Percentiles rank a stretch among this genome's conserved stretches.
Conservation (phyloP, 2,329 filamentous ascomycete genomes). For the Aspergillus sp. region DNA sequence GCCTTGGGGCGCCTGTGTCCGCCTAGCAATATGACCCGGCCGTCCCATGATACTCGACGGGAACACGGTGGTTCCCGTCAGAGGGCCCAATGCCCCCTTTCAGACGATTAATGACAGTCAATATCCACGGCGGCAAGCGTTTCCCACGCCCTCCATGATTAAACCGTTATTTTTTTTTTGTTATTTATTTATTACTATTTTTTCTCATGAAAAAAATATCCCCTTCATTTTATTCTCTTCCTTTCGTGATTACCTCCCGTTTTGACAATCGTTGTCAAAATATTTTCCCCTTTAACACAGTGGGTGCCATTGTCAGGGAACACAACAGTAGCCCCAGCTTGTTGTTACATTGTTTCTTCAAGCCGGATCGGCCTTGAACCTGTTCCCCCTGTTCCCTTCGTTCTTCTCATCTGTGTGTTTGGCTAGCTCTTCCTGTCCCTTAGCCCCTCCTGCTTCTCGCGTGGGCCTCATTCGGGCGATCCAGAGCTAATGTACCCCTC, state of each 20-base stretch:
- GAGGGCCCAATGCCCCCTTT: constrained; percentile 11
- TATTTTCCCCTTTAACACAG: constrained; percentile 3
- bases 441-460: constrained; percentile 12
- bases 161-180: neutral
- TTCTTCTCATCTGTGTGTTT: constrained; percentile 16
- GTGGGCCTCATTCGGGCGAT: constrained; percentile 11
- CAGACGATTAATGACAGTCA: constrained; percentile 1
- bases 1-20: constrained; percentile 18
- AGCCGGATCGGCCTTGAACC: constrained; percentile 9
- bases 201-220: neutral
- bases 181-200: neutral
- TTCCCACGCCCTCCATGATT: neutral
- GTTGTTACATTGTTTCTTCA: constrained; percentile 21
- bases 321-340: constrained; percentile 23
- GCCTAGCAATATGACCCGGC: constrained; percentile 16
- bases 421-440: constrained; percentile 5
- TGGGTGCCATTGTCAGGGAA: constrained; percentile 15
- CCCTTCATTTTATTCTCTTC: neutral
- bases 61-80: constrained; percentile 16
- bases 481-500: constrained; percentile 15
- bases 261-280: neutral
- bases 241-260: neutral
- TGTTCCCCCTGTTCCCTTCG: constrained; percentile 14
- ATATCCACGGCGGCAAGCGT: constrained; percentile 11
- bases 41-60: constrained; percentile 14